Evolutionary conservation across 2,329 filamentous ascomycete species (phyloP), one percentile per base, ranked within the genome.

Genomic region (Daldinia sp.): DNA sequence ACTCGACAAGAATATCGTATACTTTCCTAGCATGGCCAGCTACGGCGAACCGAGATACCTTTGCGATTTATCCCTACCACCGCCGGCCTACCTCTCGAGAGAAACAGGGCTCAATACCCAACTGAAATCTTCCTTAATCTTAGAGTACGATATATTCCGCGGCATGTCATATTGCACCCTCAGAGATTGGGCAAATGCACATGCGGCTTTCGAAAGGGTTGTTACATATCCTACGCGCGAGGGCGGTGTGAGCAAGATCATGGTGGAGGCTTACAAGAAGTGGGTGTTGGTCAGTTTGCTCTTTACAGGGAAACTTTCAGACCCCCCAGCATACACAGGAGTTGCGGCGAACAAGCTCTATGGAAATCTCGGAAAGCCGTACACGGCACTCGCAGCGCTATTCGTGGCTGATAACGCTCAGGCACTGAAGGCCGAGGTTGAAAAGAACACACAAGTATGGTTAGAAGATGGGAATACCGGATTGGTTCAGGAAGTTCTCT

Each of bases 251-350:
- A 94, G 90, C 76, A 89, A 88, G 74, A 83, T 96, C 51, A 95
- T 95, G 90, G 82, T 91, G 3, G 93, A 97, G 68, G 92, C 92
- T 4, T 94, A 96, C 81, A 96, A 94, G 79, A 96, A 94, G 77
- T 97, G 93, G 91, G 75, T 96, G 7, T 79, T 99, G 13, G 84
- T 93, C 8, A 87, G 88, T 54, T 82, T 97, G 56, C 80, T 99
- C 15, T 82, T 86, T 5, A 80, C 88, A 54, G 94, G 93, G 68
- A 85, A 82, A 70, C 80, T 81, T 3, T 78, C 80, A 1, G 69
- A 77, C 0, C 73, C 87, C 8, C 90, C 91, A 0, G 80, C 82
- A 35, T 84, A 85, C 47, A 84, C 85, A 6, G 82, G 83, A 50
- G 62, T 76, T 1, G 76, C 71, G 0, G 75, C 77, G 11, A 74